These are phyloP conservation scores for Fusarium stilboides DNA, from an alignment of 2,329 filamentous ascomycete species.

Conservation along the genomic window DNA sequence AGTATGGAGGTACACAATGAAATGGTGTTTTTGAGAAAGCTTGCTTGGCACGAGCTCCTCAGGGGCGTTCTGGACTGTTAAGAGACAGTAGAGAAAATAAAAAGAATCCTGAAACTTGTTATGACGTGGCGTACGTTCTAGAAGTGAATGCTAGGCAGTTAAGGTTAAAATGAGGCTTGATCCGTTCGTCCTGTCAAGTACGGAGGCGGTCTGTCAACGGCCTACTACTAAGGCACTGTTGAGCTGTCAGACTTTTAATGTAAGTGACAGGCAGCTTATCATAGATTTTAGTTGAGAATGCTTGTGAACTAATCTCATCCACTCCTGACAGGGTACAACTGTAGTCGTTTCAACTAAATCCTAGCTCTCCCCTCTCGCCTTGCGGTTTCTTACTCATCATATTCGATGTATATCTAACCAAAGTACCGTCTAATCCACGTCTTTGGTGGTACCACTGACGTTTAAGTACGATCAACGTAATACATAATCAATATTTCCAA, in stretches of 20 bases:
- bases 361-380: background rate
- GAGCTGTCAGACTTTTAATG: background rate
- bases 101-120: background rate
- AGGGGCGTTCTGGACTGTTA: slow-evolving; percentile 18
- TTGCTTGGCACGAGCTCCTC: slow-evolving; percentile 17
- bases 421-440: too few relatives aligned
- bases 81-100: slow-evolving; percentile 25
- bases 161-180: slow-evolving; percentile 1
- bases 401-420: too few relatives aligned
- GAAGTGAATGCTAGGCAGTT: background rate
- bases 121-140: background rate
- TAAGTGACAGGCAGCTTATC: background rate
- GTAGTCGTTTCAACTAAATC: too few relatives aligned
- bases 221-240: background rate
- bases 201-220: too few relatives aligned
- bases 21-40: slow-evolving; percentile 14
- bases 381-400: background rate
- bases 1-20: slow-evolving; percentile 8
- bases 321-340: too few relatives aligned
- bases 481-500: too few relatives aligned
- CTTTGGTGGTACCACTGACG: too few relatives aligned
- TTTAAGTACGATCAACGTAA: too few relatives aligned
- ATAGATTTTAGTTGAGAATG: too few relatives aligned
- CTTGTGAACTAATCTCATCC: too few relatives aligned
- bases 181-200: background rate